These are phyloP conservation scores for Cercospora sojina DNA, from an alignment of 2,329 filamentous ascomycete genomes.

Conservation along the genomic window DNA sequence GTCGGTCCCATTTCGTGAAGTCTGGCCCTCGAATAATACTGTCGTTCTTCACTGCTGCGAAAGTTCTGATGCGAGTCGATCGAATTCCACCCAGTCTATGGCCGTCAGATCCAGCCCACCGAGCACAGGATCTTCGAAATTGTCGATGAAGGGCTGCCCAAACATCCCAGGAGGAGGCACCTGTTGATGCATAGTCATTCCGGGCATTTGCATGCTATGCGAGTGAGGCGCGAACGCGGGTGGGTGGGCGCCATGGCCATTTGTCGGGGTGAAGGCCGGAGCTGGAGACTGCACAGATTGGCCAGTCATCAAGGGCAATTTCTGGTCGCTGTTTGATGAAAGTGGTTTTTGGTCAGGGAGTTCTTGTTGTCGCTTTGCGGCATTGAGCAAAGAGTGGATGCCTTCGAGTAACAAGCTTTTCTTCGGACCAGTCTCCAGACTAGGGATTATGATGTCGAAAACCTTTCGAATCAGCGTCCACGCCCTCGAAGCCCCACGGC, in stretches of 20 bases:
- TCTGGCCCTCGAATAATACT: not conserved
- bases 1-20: not conserved
- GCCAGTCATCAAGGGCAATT: not conserved
- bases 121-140: conserved; percentile 20
- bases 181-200: conserved; percentile 15
- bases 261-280: not conserved
- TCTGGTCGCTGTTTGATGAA: conserved; percentile 10
- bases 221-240: not conserved
- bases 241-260: not conserved
- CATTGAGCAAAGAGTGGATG: conserved; percentile 26
- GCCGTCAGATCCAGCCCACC: conserved; percentile 27
- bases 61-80: conserved; percentile 30
- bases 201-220: not conserved
- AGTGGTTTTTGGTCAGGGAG: conserved; percentile 8
- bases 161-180: conserved; percentile 16
- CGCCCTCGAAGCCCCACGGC: conserved; percentile 21
- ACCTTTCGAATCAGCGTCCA: conserved; percentile 29
- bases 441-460: conserved; percentile 31
- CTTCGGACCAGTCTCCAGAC: conserved; percentile 21
- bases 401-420: conserved; percentile 27
- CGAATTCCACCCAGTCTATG: conserved; percentile 34
- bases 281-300: conserved; percentile 8
- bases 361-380: conserved; percentile 26
- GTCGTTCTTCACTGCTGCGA: conserved; percentile 22
- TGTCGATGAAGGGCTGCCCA: conserved; percentile 11